Evolutionary conservation across 2,329 filamentous ascomycete genomes (phyloP).

Genomic region (Beauveria sp.): DNA sequence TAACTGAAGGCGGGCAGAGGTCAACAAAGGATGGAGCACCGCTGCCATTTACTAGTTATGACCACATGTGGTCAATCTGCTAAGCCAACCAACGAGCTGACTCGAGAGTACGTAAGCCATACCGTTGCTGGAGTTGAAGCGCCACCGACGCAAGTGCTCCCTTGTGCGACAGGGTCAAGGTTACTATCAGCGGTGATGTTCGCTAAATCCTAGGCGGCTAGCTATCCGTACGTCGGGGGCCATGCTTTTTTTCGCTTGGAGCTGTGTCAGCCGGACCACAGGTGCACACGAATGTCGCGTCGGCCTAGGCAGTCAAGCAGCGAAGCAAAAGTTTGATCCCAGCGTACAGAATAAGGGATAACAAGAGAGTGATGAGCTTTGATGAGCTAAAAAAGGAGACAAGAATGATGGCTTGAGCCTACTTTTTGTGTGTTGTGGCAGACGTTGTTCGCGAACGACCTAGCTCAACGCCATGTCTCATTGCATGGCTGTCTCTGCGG

Average conservation of each 20-base stretch:
- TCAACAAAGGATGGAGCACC: too few species aligned
- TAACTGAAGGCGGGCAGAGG: too few species aligned
- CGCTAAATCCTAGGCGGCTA: neutral
- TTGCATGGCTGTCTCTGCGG: neutral
- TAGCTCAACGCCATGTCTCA: constrained; percentile 6
- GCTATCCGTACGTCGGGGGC: neutral
- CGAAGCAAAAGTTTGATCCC: too few species aligned
- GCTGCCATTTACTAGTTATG: neutral
- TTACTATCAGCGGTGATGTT: neutral
- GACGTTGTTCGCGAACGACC: neutral
- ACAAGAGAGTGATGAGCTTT: too few species aligned
- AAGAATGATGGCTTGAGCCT: too few species aligned
- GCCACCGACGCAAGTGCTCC: neutral
- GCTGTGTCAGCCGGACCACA: neutral
- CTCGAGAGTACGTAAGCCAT: neutral
- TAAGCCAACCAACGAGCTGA: neutral
- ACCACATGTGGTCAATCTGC: neutral
- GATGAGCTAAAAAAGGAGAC: too few species aligned
- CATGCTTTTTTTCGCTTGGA: neutral
- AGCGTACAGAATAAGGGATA: too few species aligned
- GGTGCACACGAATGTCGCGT: too few species aligned
- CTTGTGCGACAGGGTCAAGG: neutral
- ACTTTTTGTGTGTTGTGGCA: too few species aligned
- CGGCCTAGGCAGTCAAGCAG: too few species aligned
- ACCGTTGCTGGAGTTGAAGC: neutral